A percentile compares a stretch with the other conserved stretches of the same genome.
Evolutionary conservation across 169 alveolate species (phyloP).

Genomic region (Cryptosporidium andersoni): DNA sequence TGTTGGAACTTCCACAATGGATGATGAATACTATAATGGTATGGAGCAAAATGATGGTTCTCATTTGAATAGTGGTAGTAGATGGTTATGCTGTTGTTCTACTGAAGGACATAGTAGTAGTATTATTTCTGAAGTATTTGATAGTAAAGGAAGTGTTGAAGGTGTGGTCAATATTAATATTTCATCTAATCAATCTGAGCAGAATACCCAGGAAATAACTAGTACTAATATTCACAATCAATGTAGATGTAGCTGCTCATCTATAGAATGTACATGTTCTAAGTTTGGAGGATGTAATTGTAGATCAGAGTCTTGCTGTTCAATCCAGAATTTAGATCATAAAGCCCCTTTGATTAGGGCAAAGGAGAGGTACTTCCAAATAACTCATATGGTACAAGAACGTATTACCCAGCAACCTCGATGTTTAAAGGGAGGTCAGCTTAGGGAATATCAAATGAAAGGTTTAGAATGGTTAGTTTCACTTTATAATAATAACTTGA

Average conservation of each 20-base stretch:
- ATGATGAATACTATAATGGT: constrained; percentile 11
- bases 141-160: not conserved
- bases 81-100: constrained; percentile 10
- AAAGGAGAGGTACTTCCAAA: constrained; percentile 83
- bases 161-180: not conserved
- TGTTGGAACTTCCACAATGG: not conserved
- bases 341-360: constrained; percentile 67
- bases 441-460: constrained; percentile 89
- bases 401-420: constrained; percentile 88
- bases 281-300: constrained; percentile 17
- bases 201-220: not conserved
- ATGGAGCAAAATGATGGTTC: constrained; percentile 4
- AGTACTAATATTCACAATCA: not conserved
- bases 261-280: constrained; percentile 34
- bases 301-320: constrained; percentile 44
- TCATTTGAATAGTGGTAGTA: not conserved
- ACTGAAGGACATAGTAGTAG: not conserved
- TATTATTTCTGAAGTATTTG: not conserved
- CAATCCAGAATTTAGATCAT: not conserved
- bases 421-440: constrained; percentile 87
- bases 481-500: constrained; percentile 91
- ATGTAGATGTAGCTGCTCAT: constrained; percentile 5
- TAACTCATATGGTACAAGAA: constrained; percentile 91
- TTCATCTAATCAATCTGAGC: not conserved
- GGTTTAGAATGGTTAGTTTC: constrained; percentile 95